Evolutionary conservation across 306 rosid genomes (phyloP), one percentile per base, ranked within the genome.

Genomic region (Dryas drummondii): DNA sequence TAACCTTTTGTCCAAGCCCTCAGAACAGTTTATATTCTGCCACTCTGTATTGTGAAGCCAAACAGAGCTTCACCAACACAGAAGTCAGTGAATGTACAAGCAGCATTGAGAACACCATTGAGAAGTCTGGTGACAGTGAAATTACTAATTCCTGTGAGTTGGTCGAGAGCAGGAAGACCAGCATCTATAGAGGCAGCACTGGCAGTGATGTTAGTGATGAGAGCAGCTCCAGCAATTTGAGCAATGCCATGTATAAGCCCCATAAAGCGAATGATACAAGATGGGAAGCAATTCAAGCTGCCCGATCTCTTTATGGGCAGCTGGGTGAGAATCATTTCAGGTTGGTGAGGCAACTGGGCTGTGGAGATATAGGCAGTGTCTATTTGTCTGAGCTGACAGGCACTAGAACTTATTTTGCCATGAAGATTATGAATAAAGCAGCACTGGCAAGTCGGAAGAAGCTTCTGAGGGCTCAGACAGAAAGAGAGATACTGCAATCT

Each of bases 281-380:
- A 87, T 94, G 97, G 98, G 98, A 91, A 82, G 94, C 98, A 27
- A 85, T 94, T 76, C 96, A 88, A 84, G 91, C 91, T 6, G 84
- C 87, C 49, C 90, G 98, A 73, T 69, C 76, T 57, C 90, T 84
- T 66, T 87, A 88, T 48, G 92, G 96, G 81, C 68, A 72, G 69
- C 70, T 94, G 79, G 97, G 91, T 56, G 76, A 87, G 90, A 85
- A 83, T 68, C 91, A 94, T 78, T 94, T 94, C 87, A 88, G 87
- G 84, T 71, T 90, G 76, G 73, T 88, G 84, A 88, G 83, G 83
- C 84, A 82, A 84, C 86, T 91, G 80, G 98, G 98, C 76, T 81
- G 94, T 81, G 98, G 97, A 82, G 98, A 94, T 77, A 91, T 91
- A 74, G 98, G 98, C 45, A 86, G 91, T 65, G 98, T 91, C 44